A percentile compares a stretch with the other conserved stretches of the same genome.
Conservation (phyloP, 306 rosid genomes). For the Vigna reflexopilosa region DNA sequence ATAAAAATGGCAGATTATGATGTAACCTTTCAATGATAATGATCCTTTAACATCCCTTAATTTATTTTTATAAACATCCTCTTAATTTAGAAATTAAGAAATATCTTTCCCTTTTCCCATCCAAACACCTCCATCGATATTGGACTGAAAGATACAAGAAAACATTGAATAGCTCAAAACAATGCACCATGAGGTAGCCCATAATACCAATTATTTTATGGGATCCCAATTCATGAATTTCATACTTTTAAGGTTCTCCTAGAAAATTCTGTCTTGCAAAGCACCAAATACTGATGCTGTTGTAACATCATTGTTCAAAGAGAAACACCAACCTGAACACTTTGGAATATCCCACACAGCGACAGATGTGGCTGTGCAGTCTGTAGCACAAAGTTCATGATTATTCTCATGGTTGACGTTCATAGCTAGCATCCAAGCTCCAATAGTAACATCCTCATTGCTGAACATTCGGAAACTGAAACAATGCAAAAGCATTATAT, state of each 20-base stretch:
- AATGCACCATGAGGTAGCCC: constrained; percentile 3
- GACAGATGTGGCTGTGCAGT: constrained; percentile 77
- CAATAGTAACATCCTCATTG: constrained; percentile 98
- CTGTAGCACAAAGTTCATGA: constrained; percentile 69
- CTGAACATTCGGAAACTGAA: constrained; percentile 96
- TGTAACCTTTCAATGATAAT: background rate
- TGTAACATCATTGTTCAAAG: constrained; percentile 24
- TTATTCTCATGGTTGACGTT: constrained; percentile 92
- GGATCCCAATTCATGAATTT: constrained; percentile 3
- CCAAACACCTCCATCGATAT: background rate
- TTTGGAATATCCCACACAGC: constrained; percentile 99
- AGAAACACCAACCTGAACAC: constrained; percentile 83
- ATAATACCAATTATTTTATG: background rate
- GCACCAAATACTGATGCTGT: constrained; percentile 1
- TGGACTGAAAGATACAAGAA: constrained; percentile 13
- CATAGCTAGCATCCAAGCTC: constrained; percentile 99
- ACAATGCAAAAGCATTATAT: constrained; percentile 33
- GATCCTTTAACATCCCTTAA: background rate
- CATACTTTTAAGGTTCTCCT: background rate
- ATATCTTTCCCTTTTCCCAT: background rate
- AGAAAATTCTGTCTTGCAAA: constrained; percentile 14
- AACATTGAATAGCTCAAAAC: constrained; percentile 6
- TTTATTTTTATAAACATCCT: background rate
- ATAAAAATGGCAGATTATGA: background rate
- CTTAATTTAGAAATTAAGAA: background rate